phyloP scores from a whole-genome alignment of 192 early-diverging fungal species.

The Pecoramyces ruminantium region DNA sequence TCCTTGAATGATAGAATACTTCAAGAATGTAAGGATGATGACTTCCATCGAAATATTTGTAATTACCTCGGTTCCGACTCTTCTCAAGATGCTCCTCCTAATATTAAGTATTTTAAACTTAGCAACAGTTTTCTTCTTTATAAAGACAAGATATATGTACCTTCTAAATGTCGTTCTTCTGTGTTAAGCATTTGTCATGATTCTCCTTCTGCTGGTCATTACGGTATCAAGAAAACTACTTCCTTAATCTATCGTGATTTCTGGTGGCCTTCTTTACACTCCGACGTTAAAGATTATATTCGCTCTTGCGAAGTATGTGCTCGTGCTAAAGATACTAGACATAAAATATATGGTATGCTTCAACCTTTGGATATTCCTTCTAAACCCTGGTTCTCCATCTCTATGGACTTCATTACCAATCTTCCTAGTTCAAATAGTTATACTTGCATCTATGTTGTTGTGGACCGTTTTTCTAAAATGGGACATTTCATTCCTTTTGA shows the following conservation, averaged over 20 bases:
- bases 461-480: constrained; percentile 20
- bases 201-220: constrained; percentile 11
- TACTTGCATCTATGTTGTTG: constrained; percentile 20
- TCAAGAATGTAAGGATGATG: too few species aligned
- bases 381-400: constrained; percentile 20
- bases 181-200: constrained; percentile 5
- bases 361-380: constrained; percentile 12
- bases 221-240: constrained; percentile 12
- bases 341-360: constrained; percentile 15
- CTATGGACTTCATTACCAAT: constrained; percentile 23
- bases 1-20: too few species aligned
- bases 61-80: too few species aligned
- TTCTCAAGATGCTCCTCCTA: too few species aligned
- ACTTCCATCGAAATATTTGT: too few species aligned
- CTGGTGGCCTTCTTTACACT: constrained; percentile 11
- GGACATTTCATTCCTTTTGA: neutral
- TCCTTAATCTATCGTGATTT: constrained; percentile 12
- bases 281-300: constrained; percentile 13
- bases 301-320: constrained; percentile 11
- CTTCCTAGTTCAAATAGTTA: constrained; percentile 5
- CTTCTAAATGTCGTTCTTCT: too few species aligned
- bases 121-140: too few species aligned
- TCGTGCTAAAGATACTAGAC: constrained; percentile 10
- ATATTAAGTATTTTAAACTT: too few species aligned
- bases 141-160: too few species aligned